Base-by-base conservation (phyloP, 1,284 basidiomycete genomes). In the Hemileia vastatrix region DNA sequence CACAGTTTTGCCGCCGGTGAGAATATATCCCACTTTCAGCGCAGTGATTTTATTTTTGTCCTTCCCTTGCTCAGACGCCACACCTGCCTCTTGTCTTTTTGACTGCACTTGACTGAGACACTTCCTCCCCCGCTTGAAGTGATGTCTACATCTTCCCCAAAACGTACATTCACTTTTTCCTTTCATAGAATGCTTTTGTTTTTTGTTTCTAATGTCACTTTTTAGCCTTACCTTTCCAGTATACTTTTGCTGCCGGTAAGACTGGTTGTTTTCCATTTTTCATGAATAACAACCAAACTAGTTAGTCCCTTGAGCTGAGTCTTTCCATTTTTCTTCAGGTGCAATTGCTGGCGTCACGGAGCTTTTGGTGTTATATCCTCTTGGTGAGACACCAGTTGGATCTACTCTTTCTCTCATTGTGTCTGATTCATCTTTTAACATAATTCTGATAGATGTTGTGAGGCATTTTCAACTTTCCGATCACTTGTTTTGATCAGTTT, bases 291-390 rank as follows among this genome's bases (percentile, higher is more conserved):
- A 44, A 2, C 4, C 15, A 44, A 49, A 19, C 48, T 49, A 3
- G 24, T 21, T 21, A 3, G 9, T 15, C 11, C 27, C 31, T 13
- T 13, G 8, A 24, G 8, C 33, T 24, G 19, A 58, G 18, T 18
- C 13, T 32, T 5, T 13, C 15, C 51, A 53, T n/a, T 24, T 3
- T 19, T 27, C 27, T 53, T 31, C 40, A 52, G 44, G 53, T 36
- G 33, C 50, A n/a, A 47, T 57, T n/a, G n/a, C 33, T 19, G 78
- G 81, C 71, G 79, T 81, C 52, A 82, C 82, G 11, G 94, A 98
- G 77, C 88, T 98, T 62, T 80, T 95, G 69, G 91, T 84, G 6
- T 90, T 96, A 71, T 91, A 94, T 70, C 91, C 91, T 64, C 86
- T 94, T 67, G 90, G 88, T 90, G 73, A 74, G 86, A 64, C 1